These are phyloP conservation scores for Phycomyces blakesleeanus DNA, from an alignment of 192 early-diverging fungal species.

Conservation along the genomic window DNA sequence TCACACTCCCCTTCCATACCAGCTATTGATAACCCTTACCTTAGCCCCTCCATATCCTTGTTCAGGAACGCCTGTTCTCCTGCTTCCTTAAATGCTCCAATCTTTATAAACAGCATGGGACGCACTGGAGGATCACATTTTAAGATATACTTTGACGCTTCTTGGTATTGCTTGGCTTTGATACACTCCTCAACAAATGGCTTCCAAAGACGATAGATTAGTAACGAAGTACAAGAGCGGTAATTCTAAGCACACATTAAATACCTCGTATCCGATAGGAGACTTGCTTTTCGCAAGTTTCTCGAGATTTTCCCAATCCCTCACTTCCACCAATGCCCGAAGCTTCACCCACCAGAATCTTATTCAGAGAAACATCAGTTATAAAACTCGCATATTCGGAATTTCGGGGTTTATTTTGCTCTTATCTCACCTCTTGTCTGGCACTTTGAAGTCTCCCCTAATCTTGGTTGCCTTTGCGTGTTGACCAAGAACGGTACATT, in stretches of 20 bases:
- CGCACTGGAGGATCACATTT: conserved; percentile 61
- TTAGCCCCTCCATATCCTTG: conserved; percentile 61
- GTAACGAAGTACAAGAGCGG: neutral
- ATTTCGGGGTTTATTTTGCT: neutral
- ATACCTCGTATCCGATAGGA: conserved; percentile 71
- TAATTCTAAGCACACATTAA: neutral
- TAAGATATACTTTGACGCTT: conserved; percentile 73
- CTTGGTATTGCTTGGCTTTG: conserved; percentile 66
- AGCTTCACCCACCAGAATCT: conserved; percentile 92
- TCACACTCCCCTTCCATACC: neutral
- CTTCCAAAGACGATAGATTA: conserved; percentile 15
- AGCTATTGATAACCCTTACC: conserved; percentile 35
- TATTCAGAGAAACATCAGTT: neutral
- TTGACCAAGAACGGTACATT: conserved; percentile 70
- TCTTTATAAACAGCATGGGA: conserved; percentile 63
- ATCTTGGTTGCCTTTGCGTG: conserved; percentile 71
- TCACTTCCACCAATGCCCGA: conserved; percentile 69
- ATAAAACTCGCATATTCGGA: neutral
- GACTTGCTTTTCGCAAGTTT: conserved; percentile 71
- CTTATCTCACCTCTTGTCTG: conserved; percentile 64
- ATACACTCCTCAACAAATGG: conserved; percentile 84
- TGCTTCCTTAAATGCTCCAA: conserved; percentile 71
- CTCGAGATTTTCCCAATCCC: conserved; percentile 88
- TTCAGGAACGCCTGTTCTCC: conserved; percentile 59
- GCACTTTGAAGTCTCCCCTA: conserved; percentile 79